These are phyloP conservation scores for Parachaetomium inaequale DNA, from an alignment of 495 filamentous ascomycete species.

Conservation along the genomic window DNA sequence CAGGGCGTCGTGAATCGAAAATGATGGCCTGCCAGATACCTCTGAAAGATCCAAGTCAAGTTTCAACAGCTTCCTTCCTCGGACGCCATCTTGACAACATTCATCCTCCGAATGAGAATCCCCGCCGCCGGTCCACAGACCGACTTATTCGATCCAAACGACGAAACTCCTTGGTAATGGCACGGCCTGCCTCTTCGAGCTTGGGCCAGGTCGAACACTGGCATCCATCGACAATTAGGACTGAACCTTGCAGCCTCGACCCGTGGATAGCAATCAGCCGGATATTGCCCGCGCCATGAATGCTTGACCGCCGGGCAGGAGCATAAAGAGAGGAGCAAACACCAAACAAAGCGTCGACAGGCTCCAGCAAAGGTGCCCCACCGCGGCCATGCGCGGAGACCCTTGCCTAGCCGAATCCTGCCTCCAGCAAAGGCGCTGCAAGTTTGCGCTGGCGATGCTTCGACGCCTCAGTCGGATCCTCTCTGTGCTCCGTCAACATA, in stretches of 20 bases:
- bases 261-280: conserved; percentile 4
- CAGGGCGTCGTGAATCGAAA: no score
- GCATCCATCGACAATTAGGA: background rate
- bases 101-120: no score
- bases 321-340: conserved; percentile 25
- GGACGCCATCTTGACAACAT: no score
- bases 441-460: conserved; percentile 4
- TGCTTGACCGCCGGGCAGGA: conserved; percentile 25
- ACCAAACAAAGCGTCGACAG: conserved; percentile 6
- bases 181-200: no score
- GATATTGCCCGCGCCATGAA: conserved; percentile 23
- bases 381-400: background rate
- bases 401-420: conserved; percentile 8
- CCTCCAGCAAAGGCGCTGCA: background rate
- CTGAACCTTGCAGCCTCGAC: background rate
- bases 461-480: background rate
- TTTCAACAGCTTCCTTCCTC: no score
- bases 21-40: no score
- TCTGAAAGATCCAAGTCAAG: no score
- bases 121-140: no score
- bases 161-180: no score
- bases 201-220: no score
- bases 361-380: background rate
- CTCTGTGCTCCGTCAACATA: background rate
- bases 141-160: no score